Base-by-base conservation (phyloP, 2,329 filamentous ascomycete species). In the Teratosphaeria nubilosa region DNA sequence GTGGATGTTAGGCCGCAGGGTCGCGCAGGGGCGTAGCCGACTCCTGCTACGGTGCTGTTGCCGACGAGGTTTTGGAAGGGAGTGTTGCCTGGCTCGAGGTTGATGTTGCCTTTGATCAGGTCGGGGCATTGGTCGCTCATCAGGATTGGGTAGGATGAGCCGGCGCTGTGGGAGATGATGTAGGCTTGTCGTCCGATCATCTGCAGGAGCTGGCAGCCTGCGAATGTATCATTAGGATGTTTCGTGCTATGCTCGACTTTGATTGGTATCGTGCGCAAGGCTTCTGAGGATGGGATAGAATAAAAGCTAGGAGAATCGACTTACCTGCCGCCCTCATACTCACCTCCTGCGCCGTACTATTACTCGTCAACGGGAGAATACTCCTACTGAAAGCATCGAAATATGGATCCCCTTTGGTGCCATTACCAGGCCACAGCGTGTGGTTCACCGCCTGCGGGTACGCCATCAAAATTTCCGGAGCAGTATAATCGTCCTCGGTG, bases 71-170 rank as follows among this genome's bases (percentile, higher is more conserved):
- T 63, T 45, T 64, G 54, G 62, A 79, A 82, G 0, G 80, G 81
- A 1, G 81, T 81, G 0, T 81, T 81, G 3, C 71, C 66, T 0
- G 81, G 81, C 63, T 84, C 82, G 13, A 85, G 60, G 0, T 76
- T 73, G 1, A 85, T 68, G 22, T 83, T 74, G 0, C 70, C 76
- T 22, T 74, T 75, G 1, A 83, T 76, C 0, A 78, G 69, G 0
- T 75, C 62, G 0, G 82, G 80, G 3, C 74, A 61, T 45, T 72
- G 55, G 25, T 55, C 53, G 32, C 53, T 55, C 53, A 55, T 55
- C 13, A 55, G 31, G n/a, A 37, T 37, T 4, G 53, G 53, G 22
- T 59, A 59, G 27, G 57, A 56, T 32, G 63, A 64, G 10, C 68
- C 70, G 3, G 66, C 64, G 0, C 71, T 72, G 54, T 73, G 71